Conservation (phyloP, 257 asterid genomes). For the Lithospermum erythrorhizon region DNA sequence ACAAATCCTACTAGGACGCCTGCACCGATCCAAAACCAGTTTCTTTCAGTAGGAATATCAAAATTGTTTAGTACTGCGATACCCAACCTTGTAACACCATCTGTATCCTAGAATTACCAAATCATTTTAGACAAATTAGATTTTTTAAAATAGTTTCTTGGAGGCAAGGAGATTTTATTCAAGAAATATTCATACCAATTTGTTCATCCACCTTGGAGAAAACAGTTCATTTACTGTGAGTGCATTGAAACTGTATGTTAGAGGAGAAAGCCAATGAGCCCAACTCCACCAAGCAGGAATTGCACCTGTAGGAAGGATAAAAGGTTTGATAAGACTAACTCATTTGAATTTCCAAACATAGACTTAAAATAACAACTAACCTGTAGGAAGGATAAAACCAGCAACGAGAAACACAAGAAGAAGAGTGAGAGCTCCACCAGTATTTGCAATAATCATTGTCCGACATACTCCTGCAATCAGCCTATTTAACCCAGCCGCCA, state of each 20-base stretch:
- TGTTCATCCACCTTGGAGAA: constrained; percentile 52
- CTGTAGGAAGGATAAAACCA: constrained; percentile 58
- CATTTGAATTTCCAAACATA: neutral
- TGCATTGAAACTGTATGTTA: constrained; percentile 43
- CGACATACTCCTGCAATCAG: constrained; percentile 49
- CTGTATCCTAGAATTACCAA: constrained; percentile 25
- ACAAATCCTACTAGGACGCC: constrained; percentile 42
- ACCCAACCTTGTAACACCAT: constrained; percentile 29
- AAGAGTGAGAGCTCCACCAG: constrained; percentile 53
- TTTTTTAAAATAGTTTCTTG: no score
- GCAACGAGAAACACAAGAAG: constrained; percentile 52
- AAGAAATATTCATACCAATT: constrained; percentile 17
- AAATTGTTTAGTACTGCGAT: constrained; percentile 29
- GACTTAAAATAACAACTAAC: constrained; percentile 22
- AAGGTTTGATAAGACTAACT: neutral
- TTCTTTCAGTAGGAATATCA: constrained; percentile 28
- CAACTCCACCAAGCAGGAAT: constrained; percentile 68
- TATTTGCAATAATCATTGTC: constrained; percentile 47
- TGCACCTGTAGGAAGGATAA: constrained; percentile 22
- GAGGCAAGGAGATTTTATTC: neutral
- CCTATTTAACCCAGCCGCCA: constrained; percentile 61
- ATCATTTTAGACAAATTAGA: neutral
- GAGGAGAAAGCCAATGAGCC: constrained; percentile 62
- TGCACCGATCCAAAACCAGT: constrained; percentile 62
- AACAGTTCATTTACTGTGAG: constrained; percentile 47